phyloP scores from a whole-genome alignment of 495 filamentous ascomycete genomes.

The Corynascus novoguineensis region DNA sequence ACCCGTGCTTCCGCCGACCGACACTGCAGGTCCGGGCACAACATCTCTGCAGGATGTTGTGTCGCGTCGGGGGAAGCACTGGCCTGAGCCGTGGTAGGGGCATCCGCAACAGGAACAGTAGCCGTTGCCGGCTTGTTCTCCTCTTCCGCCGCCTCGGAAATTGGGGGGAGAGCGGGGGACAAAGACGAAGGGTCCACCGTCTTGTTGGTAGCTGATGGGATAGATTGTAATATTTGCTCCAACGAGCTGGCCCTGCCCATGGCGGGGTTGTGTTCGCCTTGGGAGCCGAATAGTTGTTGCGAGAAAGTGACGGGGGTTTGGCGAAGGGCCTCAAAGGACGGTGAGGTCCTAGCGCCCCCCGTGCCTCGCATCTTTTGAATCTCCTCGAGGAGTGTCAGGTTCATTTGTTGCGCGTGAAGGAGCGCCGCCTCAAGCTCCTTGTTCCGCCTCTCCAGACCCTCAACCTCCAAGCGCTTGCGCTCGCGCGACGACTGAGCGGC shows the following conservation, averaged over 20 bases:
- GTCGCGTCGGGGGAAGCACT: slow-evolving; percentile 79
- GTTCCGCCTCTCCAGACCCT: slow-evolving; percentile 76
- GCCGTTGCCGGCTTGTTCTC: slow-evolving; percentile 17
- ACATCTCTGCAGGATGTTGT: slow-evolving; percentile 99
- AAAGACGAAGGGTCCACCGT: slow-evolving; percentile 53
- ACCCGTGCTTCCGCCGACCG: slow-evolving; percentile 61
- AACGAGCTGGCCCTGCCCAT: slow-evolving; percentile 22
- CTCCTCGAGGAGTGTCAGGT: slow-evolving; percentile 59
- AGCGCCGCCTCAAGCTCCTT: slow-evolving; percentile 63
- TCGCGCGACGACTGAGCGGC: slow-evolving; percentile 95
- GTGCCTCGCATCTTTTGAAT: slow-evolving; percentile 59
- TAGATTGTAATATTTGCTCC: slow-evolving; percentile 36
- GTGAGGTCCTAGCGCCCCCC: slow-evolving; percentile 32
- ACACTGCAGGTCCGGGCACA: slow-evolving; percentile 99
- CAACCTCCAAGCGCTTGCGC: slow-evolving; percentile 90
- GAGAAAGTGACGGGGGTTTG: slow-evolving; percentile 48
- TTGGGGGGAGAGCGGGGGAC: slow-evolving; percentile 45
- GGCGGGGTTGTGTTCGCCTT: slow-evolving; percentile 30
- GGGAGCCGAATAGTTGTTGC: slow-evolving; percentile 45
- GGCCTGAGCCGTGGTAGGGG: slow-evolving; percentile 26
- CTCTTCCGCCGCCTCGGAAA: slow-evolving; percentile 35
- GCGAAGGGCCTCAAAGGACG: slow-evolving; percentile 32
- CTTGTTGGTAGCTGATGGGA: slow-evolving; percentile 26
- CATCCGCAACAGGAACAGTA: slow-evolving; percentile 23
- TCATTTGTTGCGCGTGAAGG: slow-evolving; percentile 57